phyloP scores from a whole-genome alignment of 306 rosid species.

The Casuarina cunninghamiana region DNA sequence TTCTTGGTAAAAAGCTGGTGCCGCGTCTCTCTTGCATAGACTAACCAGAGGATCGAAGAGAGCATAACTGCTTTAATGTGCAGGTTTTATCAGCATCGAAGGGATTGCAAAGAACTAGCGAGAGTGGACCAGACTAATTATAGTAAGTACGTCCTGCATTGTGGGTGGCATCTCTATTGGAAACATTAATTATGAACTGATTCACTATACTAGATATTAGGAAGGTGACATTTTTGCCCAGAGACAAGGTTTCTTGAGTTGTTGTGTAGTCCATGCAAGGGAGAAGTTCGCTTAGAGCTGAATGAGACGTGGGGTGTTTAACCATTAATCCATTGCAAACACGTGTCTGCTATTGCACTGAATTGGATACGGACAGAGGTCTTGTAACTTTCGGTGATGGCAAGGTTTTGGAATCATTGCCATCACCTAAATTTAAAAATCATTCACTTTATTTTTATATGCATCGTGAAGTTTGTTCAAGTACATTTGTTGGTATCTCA shows the following conservation, averaged over 20 bases:
- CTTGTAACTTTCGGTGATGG: too few relatives aligned
- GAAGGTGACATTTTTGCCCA: slow-evolving; percentile 29
- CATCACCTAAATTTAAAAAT: too few relatives aligned
- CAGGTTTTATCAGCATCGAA: slow-evolving; percentile 19
- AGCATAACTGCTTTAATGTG: too few relatives aligned
- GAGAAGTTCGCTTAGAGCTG: slow-evolving; percentile 37
- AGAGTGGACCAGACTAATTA: slow-evolving; percentile 52
- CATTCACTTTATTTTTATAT: too few relatives aligned
- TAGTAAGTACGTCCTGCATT: slow-evolving; percentile 37
- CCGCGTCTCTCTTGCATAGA: too few relatives aligned
- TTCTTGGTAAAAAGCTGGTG: too few relatives aligned
- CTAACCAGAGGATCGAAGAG: too few relatives aligned
- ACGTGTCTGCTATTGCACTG: slow-evolving; percentile 47
- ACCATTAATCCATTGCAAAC: slow-evolving; percentile 59
- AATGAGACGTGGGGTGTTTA: slow-evolving; percentile 32
- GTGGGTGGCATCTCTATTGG: slow-evolving; percentile 46
- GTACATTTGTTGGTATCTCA: too few relatives aligned
- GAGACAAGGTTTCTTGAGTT: slow-evolving; percentile 15
- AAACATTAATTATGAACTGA: slow-evolving; percentile 36
- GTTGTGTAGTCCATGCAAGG: slow-evolving; percentile 39
- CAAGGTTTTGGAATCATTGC: too few relatives aligned
- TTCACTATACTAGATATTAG: slow-evolving; percentile 44
- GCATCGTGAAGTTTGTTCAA: too few relatives aligned
- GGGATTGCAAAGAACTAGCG: slow-evolving; percentile 56
- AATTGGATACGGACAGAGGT: too few relatives aligned